Evolutionary conservation across 495 filamentous ascomycete genomes (phyloP).

Genomic region (Amorphotheca resinae): DNA sequence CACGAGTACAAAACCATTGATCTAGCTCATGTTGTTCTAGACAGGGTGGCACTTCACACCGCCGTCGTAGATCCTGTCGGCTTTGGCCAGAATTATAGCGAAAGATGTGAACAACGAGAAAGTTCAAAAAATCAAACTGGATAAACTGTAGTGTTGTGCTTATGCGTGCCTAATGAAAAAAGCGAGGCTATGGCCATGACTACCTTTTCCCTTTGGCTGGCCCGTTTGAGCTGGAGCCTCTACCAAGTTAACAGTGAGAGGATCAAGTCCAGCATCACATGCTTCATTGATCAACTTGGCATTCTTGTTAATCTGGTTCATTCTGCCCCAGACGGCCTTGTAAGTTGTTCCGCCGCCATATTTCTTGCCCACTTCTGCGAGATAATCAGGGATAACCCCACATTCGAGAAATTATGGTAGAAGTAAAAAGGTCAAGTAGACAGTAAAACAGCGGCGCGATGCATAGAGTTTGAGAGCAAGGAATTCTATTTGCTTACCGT

Average conservation of each 20-base stretch:
- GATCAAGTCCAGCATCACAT: constrained; percentile 9
- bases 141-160: too few relatives aligned
- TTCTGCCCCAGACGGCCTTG: constrained; percentile 8
- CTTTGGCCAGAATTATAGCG: too few relatives aligned
- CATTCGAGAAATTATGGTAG: not conserved
- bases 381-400: constrained; percentile 9
- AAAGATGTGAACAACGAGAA: too few relatives aligned
- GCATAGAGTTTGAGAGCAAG: constrained; percentile 2
- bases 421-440: not conserved
- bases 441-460: not conserved
- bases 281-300: constrained; percentile 8
- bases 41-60: not conserved
- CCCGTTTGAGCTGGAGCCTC: not conserved
- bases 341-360: constrained; percentile 14
- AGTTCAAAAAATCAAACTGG: too few relatives aligned
- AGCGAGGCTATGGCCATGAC: too few relatives aligned
- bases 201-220: not conserved
- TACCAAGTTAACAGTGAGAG: constrained; percentile 8
- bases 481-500: constrained; percentile 28
- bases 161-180: too few relatives aligned
- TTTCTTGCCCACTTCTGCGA: constrained; percentile 10
- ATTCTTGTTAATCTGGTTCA: constrained; percentile 9
- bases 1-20: not conserved
- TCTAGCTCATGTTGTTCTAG: not conserved
- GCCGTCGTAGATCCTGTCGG: not conserved